Conservation (phyloP, 2,329 filamentous ascomycete species). For the Huntiella savannae region DNA sequence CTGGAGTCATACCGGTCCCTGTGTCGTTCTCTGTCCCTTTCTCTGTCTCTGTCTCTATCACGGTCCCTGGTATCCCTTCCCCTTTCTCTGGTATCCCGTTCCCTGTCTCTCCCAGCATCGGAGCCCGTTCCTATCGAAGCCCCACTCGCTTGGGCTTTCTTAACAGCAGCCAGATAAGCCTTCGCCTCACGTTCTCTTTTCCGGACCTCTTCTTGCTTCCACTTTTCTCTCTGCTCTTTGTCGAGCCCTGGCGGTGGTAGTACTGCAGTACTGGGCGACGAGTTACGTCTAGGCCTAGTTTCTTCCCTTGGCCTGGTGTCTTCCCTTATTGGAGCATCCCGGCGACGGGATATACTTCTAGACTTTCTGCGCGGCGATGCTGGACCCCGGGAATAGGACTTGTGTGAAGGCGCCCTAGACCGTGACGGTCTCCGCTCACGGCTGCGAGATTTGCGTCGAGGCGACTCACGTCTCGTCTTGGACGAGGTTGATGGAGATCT, state of each 20-base stretch:
- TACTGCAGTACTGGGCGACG: conserved; percentile 20
- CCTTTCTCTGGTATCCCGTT: conserved; percentile 12
- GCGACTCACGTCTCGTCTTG: too few species aligned
- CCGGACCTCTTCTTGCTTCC: conserved; percentile 42
- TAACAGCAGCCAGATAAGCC: conserved; percentile 42
- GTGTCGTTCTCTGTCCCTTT: conserved; percentile 16
- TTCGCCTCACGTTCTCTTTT: conserved; percentile 45
- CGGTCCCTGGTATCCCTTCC: not conserved
- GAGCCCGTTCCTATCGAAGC: conserved; percentile 30
- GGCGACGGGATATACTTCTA: conserved; percentile 6
- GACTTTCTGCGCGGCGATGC: conserved; percentile 14
- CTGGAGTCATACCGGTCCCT: conserved; percentile 18
- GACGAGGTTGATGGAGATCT: too few species aligned
- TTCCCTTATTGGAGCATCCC: conserved; percentile 12
- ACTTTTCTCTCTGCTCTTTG: conserved; percentile 32
- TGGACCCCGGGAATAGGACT: conserved; percentile 5
- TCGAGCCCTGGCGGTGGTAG: conserved; percentile 23
- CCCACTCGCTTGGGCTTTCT: conserved; percentile 30
- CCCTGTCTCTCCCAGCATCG: conserved; percentile 12
- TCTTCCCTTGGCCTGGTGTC: not conserved
- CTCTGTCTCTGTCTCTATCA: conserved; percentile 10
- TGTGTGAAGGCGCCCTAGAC: conserved; percentile 17
- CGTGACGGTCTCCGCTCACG: too few species aligned
- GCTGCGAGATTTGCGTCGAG: too few species aligned
- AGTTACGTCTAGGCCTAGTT: conserved; percentile 23